These are phyloP conservation scores for Myriosclerotinia duriaeana DNA, from an alignment of 2,329 filamentous ascomycete species.

Conservation along the genomic window DNA sequence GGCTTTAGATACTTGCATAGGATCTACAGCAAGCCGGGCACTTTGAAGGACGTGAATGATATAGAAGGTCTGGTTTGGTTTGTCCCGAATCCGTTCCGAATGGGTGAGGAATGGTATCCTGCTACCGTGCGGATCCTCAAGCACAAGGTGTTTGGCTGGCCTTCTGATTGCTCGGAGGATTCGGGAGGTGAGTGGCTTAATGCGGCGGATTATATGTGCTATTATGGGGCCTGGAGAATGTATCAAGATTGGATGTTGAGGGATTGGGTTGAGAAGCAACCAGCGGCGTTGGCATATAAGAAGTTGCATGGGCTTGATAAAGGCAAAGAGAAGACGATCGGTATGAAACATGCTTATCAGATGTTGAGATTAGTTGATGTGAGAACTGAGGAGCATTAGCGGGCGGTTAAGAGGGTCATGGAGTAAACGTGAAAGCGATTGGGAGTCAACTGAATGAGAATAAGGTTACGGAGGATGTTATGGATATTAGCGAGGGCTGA, in stretches of 20 bases:
- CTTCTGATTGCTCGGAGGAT: not conserved
- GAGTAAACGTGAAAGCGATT: not conserved
- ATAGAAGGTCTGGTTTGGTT: not conserved
- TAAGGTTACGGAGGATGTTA: not conserved
- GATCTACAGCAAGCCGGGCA: not conserved
- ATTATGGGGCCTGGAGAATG: not conserved
- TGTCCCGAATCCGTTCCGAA: not conserved
- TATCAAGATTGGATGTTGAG: not conserved
- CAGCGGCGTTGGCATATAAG: not conserved
- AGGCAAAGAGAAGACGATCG: not conserved
- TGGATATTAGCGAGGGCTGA: too few species aligned
- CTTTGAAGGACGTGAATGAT: not conserved
- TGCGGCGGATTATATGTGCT: fast-evolving
- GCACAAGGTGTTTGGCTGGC: not conserved
- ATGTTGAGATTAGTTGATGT: slow-evolving; percentile 7
- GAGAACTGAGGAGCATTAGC: not conserved
- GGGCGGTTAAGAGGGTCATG: not conserved
- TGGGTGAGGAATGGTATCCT: slow-evolving; percentile 7
- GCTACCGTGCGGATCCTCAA: not conserved
- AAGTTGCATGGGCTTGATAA: not conserved
- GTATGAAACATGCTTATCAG: not conserved
- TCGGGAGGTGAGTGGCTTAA: not conserved
- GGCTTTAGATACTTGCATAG: not conserved
- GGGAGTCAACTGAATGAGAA: too few species aligned
- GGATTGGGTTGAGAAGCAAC: slow-evolving; percentile 9